phyloP scores from a whole-genome alignment of 441 rosid species.

The Pelargonium australe region DNA sequence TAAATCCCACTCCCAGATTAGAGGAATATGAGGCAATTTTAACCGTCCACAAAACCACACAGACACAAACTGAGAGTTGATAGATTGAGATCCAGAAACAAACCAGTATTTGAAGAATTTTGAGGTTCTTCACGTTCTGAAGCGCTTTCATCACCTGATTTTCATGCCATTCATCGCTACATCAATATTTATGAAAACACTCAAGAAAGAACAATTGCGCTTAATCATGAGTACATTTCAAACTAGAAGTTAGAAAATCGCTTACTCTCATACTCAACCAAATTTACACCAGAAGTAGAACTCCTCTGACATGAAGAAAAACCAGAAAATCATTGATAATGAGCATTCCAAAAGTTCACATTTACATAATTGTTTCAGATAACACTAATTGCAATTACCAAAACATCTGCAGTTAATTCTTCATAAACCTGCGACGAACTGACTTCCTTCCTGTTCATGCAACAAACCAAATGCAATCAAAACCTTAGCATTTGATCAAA shows the following conservation, averaged over 20 bases:
- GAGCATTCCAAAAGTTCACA: background rate
- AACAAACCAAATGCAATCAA: conserved; percentile 10
- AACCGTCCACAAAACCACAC: background rate
- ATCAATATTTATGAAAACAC: background rate
- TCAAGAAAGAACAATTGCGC: background rate
- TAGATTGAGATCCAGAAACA: conserved; percentile 16
- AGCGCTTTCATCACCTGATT: conserved; percentile 45
- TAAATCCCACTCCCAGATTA: background rate
- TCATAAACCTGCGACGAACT: conserved; percentile 31
- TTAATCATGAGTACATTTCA: too few species aligned
- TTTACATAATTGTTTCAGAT: background rate
- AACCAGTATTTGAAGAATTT: conserved; percentile 35
- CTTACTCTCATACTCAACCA: conserved; percentile 55
- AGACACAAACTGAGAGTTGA: background rate
- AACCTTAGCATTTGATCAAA: background rate
- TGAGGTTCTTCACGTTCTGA: conserved; percentile 32
- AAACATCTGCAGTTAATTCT: conserved; percentile 35
- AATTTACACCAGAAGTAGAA: conserved; percentile 32
- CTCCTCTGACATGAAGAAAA: conserved; percentile 30
- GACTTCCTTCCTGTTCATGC: conserved; percentile 45
- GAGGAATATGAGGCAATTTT: background rate
- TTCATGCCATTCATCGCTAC: conserved; percentile 5
- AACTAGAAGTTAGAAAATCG: background rate
- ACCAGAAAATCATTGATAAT: background rate
- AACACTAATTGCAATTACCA: conserved; percentile 33